Conservation (phyloP, 1,284 basidiomycete species). For the Schizophyllum amplum region DNA sequence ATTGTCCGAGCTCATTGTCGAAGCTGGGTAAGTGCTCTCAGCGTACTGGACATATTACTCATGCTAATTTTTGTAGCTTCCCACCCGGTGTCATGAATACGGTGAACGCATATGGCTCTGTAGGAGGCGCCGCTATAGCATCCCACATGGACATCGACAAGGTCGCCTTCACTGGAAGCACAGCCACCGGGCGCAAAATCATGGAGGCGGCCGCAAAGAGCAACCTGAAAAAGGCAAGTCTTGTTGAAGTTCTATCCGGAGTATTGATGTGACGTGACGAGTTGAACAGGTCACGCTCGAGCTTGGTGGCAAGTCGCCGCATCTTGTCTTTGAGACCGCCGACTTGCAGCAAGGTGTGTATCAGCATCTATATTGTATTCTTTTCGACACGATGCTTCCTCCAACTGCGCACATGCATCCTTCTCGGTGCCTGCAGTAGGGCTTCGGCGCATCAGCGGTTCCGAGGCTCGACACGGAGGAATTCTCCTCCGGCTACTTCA, state of each 20-base stretch:
- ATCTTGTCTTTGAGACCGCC: constrained; percentile 77
- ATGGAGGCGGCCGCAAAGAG: constrained; percentile 90
- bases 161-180: constrained; percentile 78
- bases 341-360: constrained; percentile 75
- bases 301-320: constrained; percentile 93
- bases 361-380: too few species aligned
- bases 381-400: too few species aligned
- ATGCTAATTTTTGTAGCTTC: constrained; percentile 44
- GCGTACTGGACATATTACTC: constrained; percentile 3
- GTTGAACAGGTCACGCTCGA: constrained; percentile 76
- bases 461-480: too few species aligned
- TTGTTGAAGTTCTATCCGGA: constrained; percentile 12
- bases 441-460: too few species aligned
- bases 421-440: too few species aligned
- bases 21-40: constrained; percentile 56
- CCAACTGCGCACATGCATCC: too few species aligned
- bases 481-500: too few species aligned
- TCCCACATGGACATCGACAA: constrained; percentile 79
- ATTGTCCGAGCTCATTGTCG: constrained; percentile 71
- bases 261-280: constrained; percentile 8
- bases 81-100: constrained; percentile 93
- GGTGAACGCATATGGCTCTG: constrained; percentile 69
- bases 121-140: constrained; percentile 81
- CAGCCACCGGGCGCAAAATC: constrained; percentile 85
- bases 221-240: constrained; percentile 77